Conservation (phyloP, 2,329 filamentous ascomycete genomes). For the Cercospora sp. region DNA sequence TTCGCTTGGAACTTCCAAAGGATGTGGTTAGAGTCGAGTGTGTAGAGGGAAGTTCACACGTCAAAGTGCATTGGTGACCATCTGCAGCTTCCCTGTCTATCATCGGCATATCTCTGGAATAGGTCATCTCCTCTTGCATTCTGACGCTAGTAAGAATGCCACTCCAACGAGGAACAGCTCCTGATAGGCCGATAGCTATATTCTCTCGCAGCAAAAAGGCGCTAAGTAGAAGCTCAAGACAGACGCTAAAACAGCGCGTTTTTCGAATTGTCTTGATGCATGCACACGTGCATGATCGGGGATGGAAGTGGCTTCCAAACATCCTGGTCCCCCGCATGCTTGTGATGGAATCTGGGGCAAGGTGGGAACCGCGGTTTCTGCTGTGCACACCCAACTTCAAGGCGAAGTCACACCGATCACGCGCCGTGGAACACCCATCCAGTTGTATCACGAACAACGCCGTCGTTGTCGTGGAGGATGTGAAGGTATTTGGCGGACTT, state of each 20-base stretch:
- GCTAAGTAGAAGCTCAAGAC: neutral
- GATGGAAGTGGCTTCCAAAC: neutral
- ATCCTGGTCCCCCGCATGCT: neutral
- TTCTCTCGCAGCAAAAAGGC: neutral
- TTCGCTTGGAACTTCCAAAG: neutral
- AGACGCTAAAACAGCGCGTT: neutral
- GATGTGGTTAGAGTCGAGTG: neutral
- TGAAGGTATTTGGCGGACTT: neutral
- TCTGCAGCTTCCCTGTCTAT: neutral
- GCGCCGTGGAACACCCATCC: neutral
- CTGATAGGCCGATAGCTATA: slow-evolving; percentile 11
- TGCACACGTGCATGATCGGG: neutral
- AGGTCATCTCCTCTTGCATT: slow-evolving; percentile 1
- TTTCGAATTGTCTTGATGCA: neutral
- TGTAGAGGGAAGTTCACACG: too few relatives aligned
- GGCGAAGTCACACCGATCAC: slow-evolving; percentile 4
- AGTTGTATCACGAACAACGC: neutral
- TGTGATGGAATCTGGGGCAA: neutral
- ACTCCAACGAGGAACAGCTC: neutral
- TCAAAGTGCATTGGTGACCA: neutral
- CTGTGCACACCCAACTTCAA: neutral
- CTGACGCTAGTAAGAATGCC: slow-evolving; percentile 2
- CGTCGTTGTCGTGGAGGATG: neutral
- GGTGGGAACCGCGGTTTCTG: neutral
- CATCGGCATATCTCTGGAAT: slow-evolving; percentile 1